These are phyloP conservation scores for Umbilicaria muhlenbergii DNA, from an alignment of 495 filamentous ascomycete genomes.

Conservation along the genomic window DNA sequence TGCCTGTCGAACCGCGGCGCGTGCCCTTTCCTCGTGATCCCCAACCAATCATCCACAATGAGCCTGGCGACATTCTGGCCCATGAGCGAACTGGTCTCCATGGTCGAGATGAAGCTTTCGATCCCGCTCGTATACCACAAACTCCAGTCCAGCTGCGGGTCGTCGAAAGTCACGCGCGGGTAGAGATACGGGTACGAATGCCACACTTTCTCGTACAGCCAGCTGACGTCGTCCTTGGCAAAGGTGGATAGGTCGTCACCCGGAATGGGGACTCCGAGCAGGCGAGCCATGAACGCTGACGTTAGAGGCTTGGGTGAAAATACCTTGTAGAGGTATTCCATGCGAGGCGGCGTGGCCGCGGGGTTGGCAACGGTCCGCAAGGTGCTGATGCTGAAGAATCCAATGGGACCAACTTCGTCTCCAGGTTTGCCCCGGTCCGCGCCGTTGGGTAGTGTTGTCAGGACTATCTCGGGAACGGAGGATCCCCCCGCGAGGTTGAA, in stretches of 20 bases:
- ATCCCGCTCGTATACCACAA: slow-evolving; percentile 90
- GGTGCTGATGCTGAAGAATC: slow-evolving; percentile 80
- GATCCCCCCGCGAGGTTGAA: slow-evolving; percentile 42
- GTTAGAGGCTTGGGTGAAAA: slow-evolving; percentile 66
- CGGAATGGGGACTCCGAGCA: slow-evolving; percentile 19
- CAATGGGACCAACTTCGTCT: slow-evolving; percentile 48
- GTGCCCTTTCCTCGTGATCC: too few relatives aligned
- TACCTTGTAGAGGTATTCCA: slow-evolving; percentile 87
- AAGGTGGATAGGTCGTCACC: slow-evolving; percentile 13
- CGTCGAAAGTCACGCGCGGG: slow-evolving; percentile 78
- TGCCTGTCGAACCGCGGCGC: too few relatives aligned
- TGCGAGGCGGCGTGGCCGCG: slow-evolving; percentile 19
- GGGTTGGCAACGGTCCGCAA: slow-evolving; percentile 49
- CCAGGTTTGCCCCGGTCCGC: slow-evolving; percentile 31
- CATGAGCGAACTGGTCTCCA: slow-evolving; percentile 96
- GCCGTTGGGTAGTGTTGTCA: slow-evolving; percentile 63
- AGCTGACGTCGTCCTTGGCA: slow-evolving; percentile 43
- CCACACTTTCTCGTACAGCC: slow-evolving; percentile 67
- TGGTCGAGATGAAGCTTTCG: slow-evolving; percentile 89
- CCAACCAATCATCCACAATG: slow-evolving; percentile 46
- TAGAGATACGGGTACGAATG: slow-evolving; percentile 69
- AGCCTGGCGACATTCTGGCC: slow-evolving; percentile 83
- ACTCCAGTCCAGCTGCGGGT: slow-evolving; percentile 42
- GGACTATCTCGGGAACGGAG: slow-evolving; percentile 48
- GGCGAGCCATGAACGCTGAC: slow-evolving; percentile 40